Base-by-base conservation (phyloP, 768 basidiomycete genomes). In the Saitozyma podzolica region DNA sequence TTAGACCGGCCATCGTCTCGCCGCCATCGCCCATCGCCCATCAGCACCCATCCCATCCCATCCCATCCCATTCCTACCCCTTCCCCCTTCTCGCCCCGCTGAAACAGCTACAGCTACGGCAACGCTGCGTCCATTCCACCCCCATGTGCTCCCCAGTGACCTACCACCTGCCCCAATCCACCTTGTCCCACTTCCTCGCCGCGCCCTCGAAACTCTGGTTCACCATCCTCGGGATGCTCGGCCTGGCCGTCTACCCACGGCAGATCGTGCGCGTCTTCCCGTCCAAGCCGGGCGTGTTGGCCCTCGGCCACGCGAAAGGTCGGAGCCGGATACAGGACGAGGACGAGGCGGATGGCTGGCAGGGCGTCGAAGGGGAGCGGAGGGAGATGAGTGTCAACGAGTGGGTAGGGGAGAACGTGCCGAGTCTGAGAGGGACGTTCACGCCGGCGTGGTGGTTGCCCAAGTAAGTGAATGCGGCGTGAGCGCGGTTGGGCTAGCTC, bases 391-490 rank as follows among this genome's bases (percentile, higher is more conserved):
- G 56, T 20, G 37, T 70, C 41, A 66, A 37, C 13, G 42, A 67
- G 43, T 78, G 73, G 69, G 55, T 78, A 11, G 62, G 56, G 51
- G 67, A 69, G 43, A 75, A 68, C 61, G 73, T 74, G 13, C 67
- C 68, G 13, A 75, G 75, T 61, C 58, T 77, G 43, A 61, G 60
- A 20, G 67, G 72, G 16, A 59, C 60, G 14, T 79, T 78, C 69
- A 74, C 62, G 50, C 80, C 80, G 9, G 63, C 61, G 42, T 80
- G 79, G 78, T 79, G 78, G 78, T 68, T 78, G 16, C 72, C 78
- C 16, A 80, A 69, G 79, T 80, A 58, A 62, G 77, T 67, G 0
- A 3, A 19, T 37, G n/a, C 19, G 8, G 1, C 14, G 57, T n/a
- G 11, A 52, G 10, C 51, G 51, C 6, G 17, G 6, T 48, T 8